Percentiles rank a stretch among this genome's conserved stretches.
phyloP scores from a whole-genome alignment of 2,329 filamentous ascomycete genomes.

The Fusarium staphyleae region DNA sequence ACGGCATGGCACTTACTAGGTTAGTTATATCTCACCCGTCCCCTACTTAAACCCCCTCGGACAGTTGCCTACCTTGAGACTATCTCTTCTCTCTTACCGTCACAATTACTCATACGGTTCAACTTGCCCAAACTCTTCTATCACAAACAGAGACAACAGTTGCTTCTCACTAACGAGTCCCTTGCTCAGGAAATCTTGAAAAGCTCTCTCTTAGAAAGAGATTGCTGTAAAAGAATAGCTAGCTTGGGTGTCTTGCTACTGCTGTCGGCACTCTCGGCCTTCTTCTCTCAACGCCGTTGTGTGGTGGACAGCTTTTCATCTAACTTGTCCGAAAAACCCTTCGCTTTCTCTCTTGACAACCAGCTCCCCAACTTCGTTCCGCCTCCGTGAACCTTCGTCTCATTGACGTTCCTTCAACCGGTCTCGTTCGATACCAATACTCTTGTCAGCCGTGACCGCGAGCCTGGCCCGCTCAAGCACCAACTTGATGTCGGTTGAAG shows the following conservation, averaged over 20 bases:
- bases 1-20: too few relatives aligned
- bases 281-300: conserved; percentile 18
- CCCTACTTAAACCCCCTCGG: conserved; percentile 32
- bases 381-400: conserved; percentile 11
- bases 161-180: conserved; percentile 32
- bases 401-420: conserved; percentile 14
- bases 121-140: conserved; percentile 18
- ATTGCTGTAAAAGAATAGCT: conserved; percentile 38
- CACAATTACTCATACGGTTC: conserved; percentile 3
- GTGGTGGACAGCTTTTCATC: conserved; percentile 15
- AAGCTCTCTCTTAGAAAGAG: conserved; percentile 29
- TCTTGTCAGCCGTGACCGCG: conserved; percentile 30
- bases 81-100: conserved; percentile 10
- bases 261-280: conserved; percentile 33
- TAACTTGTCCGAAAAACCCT: conserved; percentile 8
- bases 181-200: conserved; percentile 37
- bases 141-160: conserved; percentile 27
- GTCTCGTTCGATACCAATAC: conserved; percentile 12
- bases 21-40: conserved; percentile 15
- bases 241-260: conserved; percentile 38
- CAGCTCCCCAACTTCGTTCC: neutral
- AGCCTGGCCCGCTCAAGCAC: conserved; percentile 46
- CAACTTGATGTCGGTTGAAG: conserved; percentile 67
- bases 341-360: conserved; percentile 9
- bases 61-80: conserved; percentile 12